These are phyloP conservation scores for Lolium rigidum DNA, from an alignment of 176 grass and related monocot genomes.

Conservation along the genomic window DNA sequence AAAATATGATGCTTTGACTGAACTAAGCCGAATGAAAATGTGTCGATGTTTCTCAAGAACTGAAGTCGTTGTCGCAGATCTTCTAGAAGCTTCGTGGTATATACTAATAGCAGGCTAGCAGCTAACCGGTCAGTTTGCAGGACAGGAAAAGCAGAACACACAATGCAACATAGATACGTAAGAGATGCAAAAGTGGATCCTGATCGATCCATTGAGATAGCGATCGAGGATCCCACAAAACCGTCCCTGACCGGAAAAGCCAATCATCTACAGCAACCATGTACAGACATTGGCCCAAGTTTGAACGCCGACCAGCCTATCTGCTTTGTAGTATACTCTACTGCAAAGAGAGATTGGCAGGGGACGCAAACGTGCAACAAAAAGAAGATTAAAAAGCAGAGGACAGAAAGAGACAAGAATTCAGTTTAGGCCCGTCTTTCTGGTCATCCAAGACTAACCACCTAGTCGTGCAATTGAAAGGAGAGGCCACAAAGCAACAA, in stretches of 20 bases:
- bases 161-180: background rate
- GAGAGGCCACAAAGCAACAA: background rate
- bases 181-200: background rate
- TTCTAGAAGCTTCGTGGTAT: background rate
- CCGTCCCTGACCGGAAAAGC: background rate
- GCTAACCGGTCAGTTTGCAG: background rate
- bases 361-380: background rate
- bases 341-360: background rate
- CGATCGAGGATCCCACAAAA: background rate
- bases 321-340: background rate
- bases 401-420: background rate
- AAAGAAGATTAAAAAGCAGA: background rate
- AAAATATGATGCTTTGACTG: background rate
- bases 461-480: background rate
- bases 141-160: background rate
- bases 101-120: background rate
- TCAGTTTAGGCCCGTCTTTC: background rate
- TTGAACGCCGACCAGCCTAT: background rate
- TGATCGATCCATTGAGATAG: background rate
- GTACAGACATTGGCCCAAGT: background rate
- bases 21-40: background rate
- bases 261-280: background rate
- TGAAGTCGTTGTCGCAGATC: background rate
- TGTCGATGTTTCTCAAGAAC: background rate
- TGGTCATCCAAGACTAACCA: background rate